Evolutionary conservation across 139 green algal genomes (phyloP), one percentile per base, ranked within the genome.

Genomic region (Axilococcus clingmanii): DNA sequence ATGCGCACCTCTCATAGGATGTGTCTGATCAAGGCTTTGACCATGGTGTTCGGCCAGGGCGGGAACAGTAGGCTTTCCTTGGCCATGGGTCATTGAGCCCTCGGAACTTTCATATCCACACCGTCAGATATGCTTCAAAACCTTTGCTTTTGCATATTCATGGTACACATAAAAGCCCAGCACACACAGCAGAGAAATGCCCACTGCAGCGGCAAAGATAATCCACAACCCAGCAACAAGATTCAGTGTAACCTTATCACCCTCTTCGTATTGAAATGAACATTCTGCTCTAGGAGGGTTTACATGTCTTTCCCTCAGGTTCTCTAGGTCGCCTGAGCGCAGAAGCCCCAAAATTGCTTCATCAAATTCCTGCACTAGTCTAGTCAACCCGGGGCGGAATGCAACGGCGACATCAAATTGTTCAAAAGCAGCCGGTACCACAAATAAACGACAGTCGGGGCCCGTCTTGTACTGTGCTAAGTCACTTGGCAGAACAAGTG

Each of bases 381-480:
- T 11, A 33, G 47, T n/a, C 23, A 20, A 47, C 17, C 36, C 6
- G 0, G 16, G 4, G n/a, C 32, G 47, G 32, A 57, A 57, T 5
- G 48, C 48, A 5, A 57, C 6, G 12, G 28, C 48, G 25, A 35
- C 47, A 8, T 57, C 48, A 45, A 57, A 57, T 17, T 27, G 48
- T 32, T 48, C 22, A 24, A 57, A 22, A 19, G 22, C 31, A 23
- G 47, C 25, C 2, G 48, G 33, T 14, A 57, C 15, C 25, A 57
- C 23, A 12, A 22, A 15, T 2, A 57, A 7, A 8, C 12, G 11
- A 12, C 48, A 57, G 4, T 34, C 48, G 23, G 48, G 48, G 33
- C 22, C 47, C 8, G 14, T 57, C 24, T 27, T 29, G 47, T 57
- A 57, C 12, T 57, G 22, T 9, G 24, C 11, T 29, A 48, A 14